Evolutionary conservation across 2,329 filamentous ascomycete species (phyloP).

Genomic region (Thelonectria olida): DNA sequence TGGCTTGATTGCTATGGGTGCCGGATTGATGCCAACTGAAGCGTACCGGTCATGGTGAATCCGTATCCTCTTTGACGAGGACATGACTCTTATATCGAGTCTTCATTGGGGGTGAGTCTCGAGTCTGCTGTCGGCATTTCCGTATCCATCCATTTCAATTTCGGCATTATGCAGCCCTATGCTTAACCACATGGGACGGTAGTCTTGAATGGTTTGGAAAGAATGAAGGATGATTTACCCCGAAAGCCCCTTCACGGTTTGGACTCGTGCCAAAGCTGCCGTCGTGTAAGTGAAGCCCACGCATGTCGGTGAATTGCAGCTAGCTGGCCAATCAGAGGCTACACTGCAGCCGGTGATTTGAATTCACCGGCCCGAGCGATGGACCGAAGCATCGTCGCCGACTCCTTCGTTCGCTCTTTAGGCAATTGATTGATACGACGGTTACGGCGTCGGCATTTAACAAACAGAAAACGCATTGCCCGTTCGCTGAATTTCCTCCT

Average conservation of each 20-base stretch:
- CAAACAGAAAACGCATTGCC: constrained; percentile 15
- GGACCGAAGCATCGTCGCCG: constrained; percentile 7
- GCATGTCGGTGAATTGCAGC: constrained; percentile 15
- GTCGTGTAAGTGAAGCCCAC: not conserved
- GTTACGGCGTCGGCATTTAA: constrained; percentile 5
- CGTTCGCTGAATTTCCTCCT: constrained; percentile 7
- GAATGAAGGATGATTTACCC: too few species aligned
- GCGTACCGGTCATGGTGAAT: too few species aligned
- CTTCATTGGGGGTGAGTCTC: not conserved
- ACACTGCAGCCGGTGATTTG: not conserved
- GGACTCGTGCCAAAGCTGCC: not conserved
- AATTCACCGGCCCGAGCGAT: constrained; percentile 21
- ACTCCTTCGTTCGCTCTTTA: not conserved
- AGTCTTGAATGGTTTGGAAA: too few species aligned
- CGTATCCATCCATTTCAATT: not conserved
- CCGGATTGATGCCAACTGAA: too few species aligned
- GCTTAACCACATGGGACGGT: too few species aligned
- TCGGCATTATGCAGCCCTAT: not conserved
- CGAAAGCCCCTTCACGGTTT: too few species aligned
- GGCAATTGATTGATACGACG: not conserved
- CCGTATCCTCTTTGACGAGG: too few species aligned
- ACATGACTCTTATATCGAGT: not conserved
- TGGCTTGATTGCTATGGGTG: too few species aligned
- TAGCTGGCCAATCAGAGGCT: not conserved
- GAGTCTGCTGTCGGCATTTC: not conserved